A percentile compares a stretch with the other conserved stretches of the same genome.
phyloP scores from a whole-genome alignment of 2,329 filamentous ascomycete species.

The Elsinoe arachidis region DNA sequence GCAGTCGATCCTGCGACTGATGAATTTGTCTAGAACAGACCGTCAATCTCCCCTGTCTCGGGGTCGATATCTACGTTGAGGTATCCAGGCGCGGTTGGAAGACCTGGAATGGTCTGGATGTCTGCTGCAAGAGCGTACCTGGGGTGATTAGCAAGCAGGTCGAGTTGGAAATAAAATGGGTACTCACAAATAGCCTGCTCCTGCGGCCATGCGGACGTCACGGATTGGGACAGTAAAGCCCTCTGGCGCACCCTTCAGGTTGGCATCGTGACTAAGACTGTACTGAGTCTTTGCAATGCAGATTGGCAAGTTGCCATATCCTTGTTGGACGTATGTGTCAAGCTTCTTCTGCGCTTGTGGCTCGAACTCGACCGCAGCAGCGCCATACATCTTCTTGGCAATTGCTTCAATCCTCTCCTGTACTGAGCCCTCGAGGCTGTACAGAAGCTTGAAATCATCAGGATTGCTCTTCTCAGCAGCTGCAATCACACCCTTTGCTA shows the following conservation, averaged over 20 bases:
- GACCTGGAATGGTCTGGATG: constrained; percentile 94
- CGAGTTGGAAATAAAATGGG: too few species aligned
- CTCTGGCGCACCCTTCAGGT: constrained; percentile 86
- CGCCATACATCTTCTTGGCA: constrained; percentile 89
- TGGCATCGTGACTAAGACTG: constrained; percentile 84
- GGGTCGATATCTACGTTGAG: constrained; percentile 72
- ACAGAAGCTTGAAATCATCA: constrained; percentile 78
- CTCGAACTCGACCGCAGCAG: constrained; percentile 80
- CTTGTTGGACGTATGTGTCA: constrained; percentile 86
- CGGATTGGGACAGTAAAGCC: constrained; percentile 92
- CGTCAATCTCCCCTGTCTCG: constrained; percentile 47
- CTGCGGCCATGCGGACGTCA: constrained; percentile 87
- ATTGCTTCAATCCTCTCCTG: constrained; percentile 88
- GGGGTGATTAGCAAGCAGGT: background rate
- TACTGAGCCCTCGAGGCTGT: constrained; percentile 67
- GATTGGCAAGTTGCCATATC: constrained; percentile 85
- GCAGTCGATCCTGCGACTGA: constrained; percentile 7
- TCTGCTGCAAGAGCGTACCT: constrained; percentile 91
- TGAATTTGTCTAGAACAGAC: constrained; percentile 65
- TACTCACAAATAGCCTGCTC: constrained; percentile 77
- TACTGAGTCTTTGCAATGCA: constrained; percentile 99
- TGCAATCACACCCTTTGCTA: constrained; percentile 77
- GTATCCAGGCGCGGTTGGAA: constrained; percentile 92
- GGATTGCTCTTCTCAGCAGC: constrained; percentile 68
- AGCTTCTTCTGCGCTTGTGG: constrained; percentile 94